Evolutionary conservation across 108 stramenopile species (phyloP).

Genomic region (Fistulifera pelliculosa): DNA sequence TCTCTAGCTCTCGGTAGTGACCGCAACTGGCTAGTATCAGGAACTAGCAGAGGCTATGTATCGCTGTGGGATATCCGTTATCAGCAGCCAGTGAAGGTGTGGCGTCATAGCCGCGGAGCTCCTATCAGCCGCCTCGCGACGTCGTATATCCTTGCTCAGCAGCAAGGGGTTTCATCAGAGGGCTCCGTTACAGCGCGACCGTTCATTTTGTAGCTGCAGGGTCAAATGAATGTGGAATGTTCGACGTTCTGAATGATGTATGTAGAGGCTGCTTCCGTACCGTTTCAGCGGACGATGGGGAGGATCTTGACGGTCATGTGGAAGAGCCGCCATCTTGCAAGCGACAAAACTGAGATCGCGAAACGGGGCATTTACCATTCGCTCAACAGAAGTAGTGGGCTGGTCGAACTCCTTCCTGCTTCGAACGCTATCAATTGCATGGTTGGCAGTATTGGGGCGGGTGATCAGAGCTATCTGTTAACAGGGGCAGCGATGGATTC

Average conservation of each 20-base stretch:
- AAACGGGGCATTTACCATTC: no score
- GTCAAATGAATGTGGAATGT: conserved; percentile 85
- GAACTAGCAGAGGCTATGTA: conserved; percentile 57
- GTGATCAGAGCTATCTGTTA: conserved; percentile 66
- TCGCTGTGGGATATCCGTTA: conserved; percentile 76
- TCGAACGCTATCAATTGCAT: conserved; percentile 50
- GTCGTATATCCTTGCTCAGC: conserved; percentile 60
- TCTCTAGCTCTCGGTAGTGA: conserved; percentile 79
- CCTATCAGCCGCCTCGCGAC: conserved; percentile 79
- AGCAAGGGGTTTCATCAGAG: conserved; percentile 24
- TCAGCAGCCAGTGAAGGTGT: conserved; percentile 74
- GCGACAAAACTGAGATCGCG: no score
- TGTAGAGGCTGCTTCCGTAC: conserved; percentile 81
- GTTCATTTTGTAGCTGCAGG: conserved; percentile 79
- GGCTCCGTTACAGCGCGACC: conserved; percentile 39
- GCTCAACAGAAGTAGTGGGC: no score
- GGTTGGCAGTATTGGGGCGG: conserved; percentile 64
- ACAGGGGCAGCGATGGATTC: conserved; percentile 84
- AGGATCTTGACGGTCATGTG: not conserved
- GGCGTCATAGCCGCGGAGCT: conserved; percentile 75
- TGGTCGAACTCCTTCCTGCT: not conserved
- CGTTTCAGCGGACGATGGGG: conserved; percentile 11
- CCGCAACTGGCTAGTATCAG: conserved; percentile 81
- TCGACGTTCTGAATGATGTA: conserved; percentile 71
- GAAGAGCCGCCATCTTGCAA: not conserved